Evolutionary conservation across 1,284 basidiomycete genomes (phyloP), one percentile per base, ranked within the genome.

Genomic region (Ustilago xerochloae): DNA sequence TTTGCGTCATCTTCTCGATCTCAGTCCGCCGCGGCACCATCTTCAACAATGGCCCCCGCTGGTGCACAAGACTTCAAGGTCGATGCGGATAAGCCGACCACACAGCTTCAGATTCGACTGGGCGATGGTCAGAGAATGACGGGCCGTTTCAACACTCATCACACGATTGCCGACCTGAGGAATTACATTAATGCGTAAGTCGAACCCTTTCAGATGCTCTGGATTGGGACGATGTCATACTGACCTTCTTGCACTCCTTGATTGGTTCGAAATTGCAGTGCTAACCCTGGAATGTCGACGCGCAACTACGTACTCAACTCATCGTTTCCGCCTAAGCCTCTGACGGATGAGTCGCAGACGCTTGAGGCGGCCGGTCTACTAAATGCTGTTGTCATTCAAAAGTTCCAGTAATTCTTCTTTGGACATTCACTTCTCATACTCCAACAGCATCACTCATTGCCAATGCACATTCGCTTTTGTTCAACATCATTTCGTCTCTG

Each of bases 101-200:
- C 95, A 32, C 93, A 90, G 80, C 88, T 99, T n/a, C 95, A 97
- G 86, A 88, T 98, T 58, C 88, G 95, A 48, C 84, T 98, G 47
- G 92, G 91, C 10, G 94, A 97, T 85, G 97, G 97, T 12, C 92
- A 20, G 80, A 92, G 94, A 73, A 89, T 96, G 84, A 91, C 94
- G 3, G 91, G 89, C 47, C 87, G 92, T 55, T 92, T 98, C 91
- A 99, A 99, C 85, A 87, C 94, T 59, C 91, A 90, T 10, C 94
- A 98, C 82, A 98, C 93, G 0, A 90, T 99, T 8, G 88, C 88
- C 9, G 94, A 98, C 80, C 88, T 98, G 50, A 87, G 94, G 54
- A 89, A 88, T 76, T 93, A 93, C 83, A 93, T 98, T 86, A 91
- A 94, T 72, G 91, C 92, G 92, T 97, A 84, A 73, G 93, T 91